A percentile compares a stretch with the other conserved stretches of the same genome.
These are phyloP conservation scores for Neurospora sp. DNA, from an alignment of 2,329 filamentous ascomycete species.

Conservation along the genomic window DNA sequence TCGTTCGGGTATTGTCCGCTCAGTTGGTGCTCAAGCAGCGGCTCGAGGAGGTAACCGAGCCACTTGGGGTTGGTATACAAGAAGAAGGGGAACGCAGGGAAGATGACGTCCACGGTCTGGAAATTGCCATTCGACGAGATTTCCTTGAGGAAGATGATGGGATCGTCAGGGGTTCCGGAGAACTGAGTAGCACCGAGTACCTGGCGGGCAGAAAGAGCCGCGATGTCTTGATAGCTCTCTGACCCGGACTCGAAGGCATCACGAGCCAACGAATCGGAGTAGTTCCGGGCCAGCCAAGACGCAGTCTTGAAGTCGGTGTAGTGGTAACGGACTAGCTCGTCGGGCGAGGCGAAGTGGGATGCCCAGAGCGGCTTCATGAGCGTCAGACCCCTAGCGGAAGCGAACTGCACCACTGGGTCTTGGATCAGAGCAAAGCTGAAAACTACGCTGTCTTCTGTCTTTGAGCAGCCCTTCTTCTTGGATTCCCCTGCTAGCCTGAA, in stretches of 20 bases:
- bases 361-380: conserved; percentile 73
- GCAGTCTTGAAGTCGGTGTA: conserved; percentile 64
- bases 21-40: conserved; percentile 70
- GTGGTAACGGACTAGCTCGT: conserved; percentile 63
- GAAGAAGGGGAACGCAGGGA: conserved; percentile 79
- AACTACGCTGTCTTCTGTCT: conserved; percentile 43
- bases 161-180: conserved; percentile 59
- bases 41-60: conserved; percentile 71
- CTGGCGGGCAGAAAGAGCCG: conserved; percentile 68
- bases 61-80: conserved; percentile 75
- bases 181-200: conserved; percentile 72
- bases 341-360: conserved; percentile 56
- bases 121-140: conserved; percentile 79
- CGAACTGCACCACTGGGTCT: conserved; percentile 70
- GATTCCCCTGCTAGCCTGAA: conserved; percentile 35
- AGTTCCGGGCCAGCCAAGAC: conserved; percentile 55
- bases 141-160: conserved; percentile 73
- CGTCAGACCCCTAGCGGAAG: conserved; percentile 64
- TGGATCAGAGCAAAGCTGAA: conserved; percentile 74
- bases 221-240: conserved; percentile 66
- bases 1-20: conserved; percentile 78
- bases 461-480: conserved; percentile 19
- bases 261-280: conserved; percentile 58
- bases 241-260: conserved; percentile 69
- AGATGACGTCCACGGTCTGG: conserved; percentile 82